Evolutionary conservation across 1,284 basidiomycete genomes (phyloP).

Genomic region (Puccinia horiana): DNA sequence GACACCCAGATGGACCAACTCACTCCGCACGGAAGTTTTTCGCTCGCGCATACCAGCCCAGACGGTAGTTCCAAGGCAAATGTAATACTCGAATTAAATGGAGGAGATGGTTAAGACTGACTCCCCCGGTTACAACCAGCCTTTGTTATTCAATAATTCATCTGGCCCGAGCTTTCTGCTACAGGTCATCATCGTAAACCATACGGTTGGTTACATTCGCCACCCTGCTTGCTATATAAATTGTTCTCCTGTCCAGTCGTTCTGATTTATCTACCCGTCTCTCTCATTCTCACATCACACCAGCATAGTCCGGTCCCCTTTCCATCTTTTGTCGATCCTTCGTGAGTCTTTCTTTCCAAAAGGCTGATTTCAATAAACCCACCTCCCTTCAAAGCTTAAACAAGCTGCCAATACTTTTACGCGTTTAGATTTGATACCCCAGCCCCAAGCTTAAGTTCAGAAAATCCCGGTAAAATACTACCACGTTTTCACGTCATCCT

Average conservation of each 20-base stretch:
- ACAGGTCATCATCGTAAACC: background rate
- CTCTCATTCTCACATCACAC: background rate
- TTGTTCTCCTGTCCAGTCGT: background rate
- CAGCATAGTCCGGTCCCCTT: background rate
- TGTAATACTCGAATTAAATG: background rate
- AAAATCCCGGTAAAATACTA: background rate
- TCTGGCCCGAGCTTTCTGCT: background rate
- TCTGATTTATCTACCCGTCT: background rate
- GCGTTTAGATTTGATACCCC: background rate
- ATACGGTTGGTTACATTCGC: background rate
- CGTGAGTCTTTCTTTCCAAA: background rate
- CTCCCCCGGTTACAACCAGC: background rate
- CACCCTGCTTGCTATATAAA: background rate
- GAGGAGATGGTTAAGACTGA: background rate
- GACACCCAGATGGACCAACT: background rate
- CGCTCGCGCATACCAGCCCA: background rate
- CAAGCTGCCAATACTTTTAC: background rate
- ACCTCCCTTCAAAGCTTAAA: slow-evolving; percentile 2
- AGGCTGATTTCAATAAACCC: background rate
- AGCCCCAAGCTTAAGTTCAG: background rate
- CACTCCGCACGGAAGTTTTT: background rate
- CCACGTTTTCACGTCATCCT: slow-evolving; percentile 5
- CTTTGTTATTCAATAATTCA: background rate
- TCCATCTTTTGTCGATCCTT: background rate
- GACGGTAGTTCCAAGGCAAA: background rate